Base-by-base conservation (phyloP, 768 basidiomycete species). In the Glaciozyma antarctica region DNA sequence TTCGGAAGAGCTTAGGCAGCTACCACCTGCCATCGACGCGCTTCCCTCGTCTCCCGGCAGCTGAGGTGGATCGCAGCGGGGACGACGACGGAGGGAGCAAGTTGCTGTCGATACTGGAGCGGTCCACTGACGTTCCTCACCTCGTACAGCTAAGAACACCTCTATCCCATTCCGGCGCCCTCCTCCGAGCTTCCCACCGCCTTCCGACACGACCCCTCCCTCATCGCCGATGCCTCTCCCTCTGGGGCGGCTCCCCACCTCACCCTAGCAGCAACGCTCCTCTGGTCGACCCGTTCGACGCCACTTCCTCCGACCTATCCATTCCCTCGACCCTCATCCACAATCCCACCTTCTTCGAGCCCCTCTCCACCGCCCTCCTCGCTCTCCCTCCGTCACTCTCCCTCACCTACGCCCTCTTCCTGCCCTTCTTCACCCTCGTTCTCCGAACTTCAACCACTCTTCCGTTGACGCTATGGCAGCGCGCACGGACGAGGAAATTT, bases 391-490 rank as follows among this genome's bases (percentile, higher is more conserved):
- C 74, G 2, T 51, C 71, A 24, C 70, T 74, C 53, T 55, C 69
- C 9, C 61, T 73, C 22, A 70, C 71, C 22, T 74, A 74, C 55
- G 73, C 73, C 8, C 49, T 63, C 45, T 75, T 75, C 51, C 76
- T 78, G 69, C 73, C 77, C 41, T 55, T 76, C 61, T 59, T 75
- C 34, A 77, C 77, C 21, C 45, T 78, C 43, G 13, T 73, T 3
- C 65, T 77, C 24, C 71, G 78, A 10, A 61, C 74, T 2, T 49
- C 64, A 5, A 68, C 75, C 19, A 78, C 78, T 6, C 65, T 78
- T 1, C 78, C 78, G 1, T 58, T 75, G 44, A 74, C 75, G 10
- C 34, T 77, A 16, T 78, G 78, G 78, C 75, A 77, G 58, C 64
- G 76, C 15, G 34, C 58, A 19, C 60, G 76, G 21, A 67, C 73